A percentile compares a stretch with the other conserved stretches of the same genome.
phyloP scores from a whole-genome alignment of 306 rosid genomes.

The Glycyrrhiza uralensis region DNA sequence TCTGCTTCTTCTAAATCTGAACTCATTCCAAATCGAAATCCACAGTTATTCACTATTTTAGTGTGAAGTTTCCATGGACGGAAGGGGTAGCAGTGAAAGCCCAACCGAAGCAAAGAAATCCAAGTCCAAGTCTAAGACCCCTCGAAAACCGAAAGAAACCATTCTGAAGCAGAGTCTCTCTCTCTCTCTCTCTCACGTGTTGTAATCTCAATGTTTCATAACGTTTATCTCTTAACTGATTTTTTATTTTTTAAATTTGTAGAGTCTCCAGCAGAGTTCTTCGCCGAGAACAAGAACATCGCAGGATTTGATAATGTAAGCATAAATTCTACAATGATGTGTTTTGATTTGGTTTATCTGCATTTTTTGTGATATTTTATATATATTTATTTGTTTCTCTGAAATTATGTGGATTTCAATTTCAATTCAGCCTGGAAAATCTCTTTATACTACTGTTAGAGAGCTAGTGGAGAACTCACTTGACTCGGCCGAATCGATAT shows the following conservation, averaged over 20 bases:
- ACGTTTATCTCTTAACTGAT: neutral
- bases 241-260: slow-evolving; percentile 7
- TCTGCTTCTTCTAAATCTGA: slow-evolving; percentile 21
- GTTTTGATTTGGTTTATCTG: neutral
- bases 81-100: slow-evolving; percentile 41
- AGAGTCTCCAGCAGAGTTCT: slow-evolving; percentile 97
- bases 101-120: slow-evolving; percentile 59
- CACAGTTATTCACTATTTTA: neutral
- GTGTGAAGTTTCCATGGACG: slow-evolving; percentile 48
- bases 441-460: slow-evolving; percentile 87
- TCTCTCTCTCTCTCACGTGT: slow-evolving; percentile 24
- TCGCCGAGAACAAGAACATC: slow-evolving; percentile 92
- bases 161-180: slow-evolving; percentile 74
- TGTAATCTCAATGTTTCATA: neutral
- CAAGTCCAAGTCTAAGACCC: slow-evolving; percentile 64
- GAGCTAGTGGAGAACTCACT: slow-evolving; percentile 89
- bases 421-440: slow-evolving; percentile 78
- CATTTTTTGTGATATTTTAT: neutral
- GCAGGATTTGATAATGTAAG: slow-evolving; percentile 94
- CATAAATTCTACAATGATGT: neutral
- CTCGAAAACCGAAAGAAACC: slow-evolving; percentile 70
- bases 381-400: neutral
- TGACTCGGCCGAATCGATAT: slow-evolving; percentile 87
- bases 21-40: neutral
- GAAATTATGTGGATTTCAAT: slow-evolving; percentile 35